Conservation (phyloP, 1,139 yeast species). For the Candida smagusa region DNA sequence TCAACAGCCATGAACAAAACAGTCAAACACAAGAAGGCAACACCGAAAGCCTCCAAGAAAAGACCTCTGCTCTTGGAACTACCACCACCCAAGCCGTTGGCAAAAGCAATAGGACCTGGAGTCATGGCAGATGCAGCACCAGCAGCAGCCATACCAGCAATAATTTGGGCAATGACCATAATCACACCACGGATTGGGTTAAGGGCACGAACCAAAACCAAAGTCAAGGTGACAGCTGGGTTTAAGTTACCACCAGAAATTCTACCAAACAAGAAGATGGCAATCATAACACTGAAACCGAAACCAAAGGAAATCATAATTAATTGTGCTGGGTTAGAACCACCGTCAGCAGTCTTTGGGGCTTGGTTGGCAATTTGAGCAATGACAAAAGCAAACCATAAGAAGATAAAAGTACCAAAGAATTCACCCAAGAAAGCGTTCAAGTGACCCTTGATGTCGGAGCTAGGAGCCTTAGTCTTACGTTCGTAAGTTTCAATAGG, state of each 20-base stretch:
- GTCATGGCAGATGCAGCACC: slow-evolving; percentile 87
- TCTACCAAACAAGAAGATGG: slow-evolving; percentile 71
- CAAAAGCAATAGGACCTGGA: slow-evolving; percentile 73
- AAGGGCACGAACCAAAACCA: slow-evolving; percentile 68
- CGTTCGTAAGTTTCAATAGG: slow-evolving; percentile 30
- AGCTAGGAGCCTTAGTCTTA: slow-evolving; percentile 12
- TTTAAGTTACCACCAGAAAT: slow-evolving; percentile 88
- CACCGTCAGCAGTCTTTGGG: slow-evolving; percentile 37
- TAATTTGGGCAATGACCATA: slow-evolving; percentile 64
- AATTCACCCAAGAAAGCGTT: slow-evolving; percentile 55
- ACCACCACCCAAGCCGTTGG: slow-evolving; percentile 72
- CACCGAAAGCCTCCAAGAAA: slow-evolving; percentile 81
- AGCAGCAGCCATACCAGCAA: slow-evolving; percentile 92
- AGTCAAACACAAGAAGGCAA: slow-evolving; percentile 67
- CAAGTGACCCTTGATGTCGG: slow-evolving; percentile 28
- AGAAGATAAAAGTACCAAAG: slow-evolving; percentile 80
- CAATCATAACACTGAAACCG: slow-evolving; percentile 81
- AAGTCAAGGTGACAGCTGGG: slow-evolving; percentile 81
- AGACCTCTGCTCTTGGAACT: slow-evolving; percentile 73
- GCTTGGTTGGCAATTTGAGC: slow-evolving; percentile 82
- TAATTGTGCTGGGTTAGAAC: slow-evolving; percentile 64
- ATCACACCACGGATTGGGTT: slow-evolving; percentile 69
- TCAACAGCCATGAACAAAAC: slow-evolving; percentile 85
- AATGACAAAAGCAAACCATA: slow-evolving; percentile 79
- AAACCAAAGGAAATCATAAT: slow-evolving; percentile 85